Base-by-base conservation (phyloP, 2,329 filamentous ascomycete genomes). In the Curvularia hawaiiensis region DNA sequence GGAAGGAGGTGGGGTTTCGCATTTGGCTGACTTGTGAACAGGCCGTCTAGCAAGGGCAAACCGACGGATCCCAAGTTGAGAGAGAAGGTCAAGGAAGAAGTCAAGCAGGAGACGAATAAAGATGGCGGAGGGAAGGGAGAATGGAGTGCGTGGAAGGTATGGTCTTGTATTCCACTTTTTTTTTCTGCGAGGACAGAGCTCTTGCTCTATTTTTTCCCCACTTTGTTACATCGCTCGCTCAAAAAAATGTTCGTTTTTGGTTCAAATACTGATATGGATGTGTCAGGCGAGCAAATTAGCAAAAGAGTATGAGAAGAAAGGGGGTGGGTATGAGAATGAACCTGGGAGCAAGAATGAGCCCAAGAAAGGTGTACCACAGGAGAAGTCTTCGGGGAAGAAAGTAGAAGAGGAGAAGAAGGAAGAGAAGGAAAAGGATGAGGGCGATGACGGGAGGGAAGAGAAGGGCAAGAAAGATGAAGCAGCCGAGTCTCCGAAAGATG, bases 121-220 rank as follows among this genome's bases (percentile, higher is more conserved):
- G 77, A 79, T 62, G 79, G 79, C 11, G 62, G 74, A 31, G 79
- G 79, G n/a, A 79, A 80, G 62, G 79, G 78, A 4, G 72, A 80
- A 63, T 78, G 78, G 79, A 77, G 77, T 50, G 79, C 79, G 43
- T 81, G 79, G 79, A 81, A 80, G 73, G 79, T 77, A 41, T 14
- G 67, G 24, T 24, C 48, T 46, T 20, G 18, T 24, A 24, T 4
- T 16, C n/a, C 22, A 10, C 39, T 12, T 3, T 1, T 22, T 22
- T 9, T 43, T 10, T 43, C 14, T 35, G 33, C 14, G 14, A 6
- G 7, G 16, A 8, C 10, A 35, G 4, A 35, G 14, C 9, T 44
- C 22, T 11, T 12, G 9, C 12, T 24, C 4, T n/a, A 18, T 45
- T 0, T 20, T 30, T n/a, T n/a, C 31, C 16, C 10, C 30, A 11